These are phyloP conservation scores for Blastobotrys proliferans DNA, from an alignment of 1,139 yeast genomes.

Conservation along the genomic window DNA sequence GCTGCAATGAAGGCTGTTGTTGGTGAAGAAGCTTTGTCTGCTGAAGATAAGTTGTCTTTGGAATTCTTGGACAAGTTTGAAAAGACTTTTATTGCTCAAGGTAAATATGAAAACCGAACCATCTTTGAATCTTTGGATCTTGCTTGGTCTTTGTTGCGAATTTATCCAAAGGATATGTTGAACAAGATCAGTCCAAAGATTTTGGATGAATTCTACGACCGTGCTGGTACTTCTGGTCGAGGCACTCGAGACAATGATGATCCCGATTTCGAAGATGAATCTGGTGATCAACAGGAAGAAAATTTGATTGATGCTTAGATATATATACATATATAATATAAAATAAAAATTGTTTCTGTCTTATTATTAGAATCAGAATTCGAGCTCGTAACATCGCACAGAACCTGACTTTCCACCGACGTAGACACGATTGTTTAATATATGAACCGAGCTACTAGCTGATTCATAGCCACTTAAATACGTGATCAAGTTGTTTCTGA, in stretches of 20 bases:
- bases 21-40: constrained; percentile 98
- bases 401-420: constrained; percentile 17
- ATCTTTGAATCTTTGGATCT: constrained; percentile 93
- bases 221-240: constrained; percentile 44
- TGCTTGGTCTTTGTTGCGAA: constrained; percentile 97
- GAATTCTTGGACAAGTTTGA: constrained; percentile 98
- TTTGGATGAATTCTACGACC: constrained; percentile 88
- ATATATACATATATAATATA: background rate
- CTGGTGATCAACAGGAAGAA: constrained; percentile 31
- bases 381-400: constrained; percentile 1
- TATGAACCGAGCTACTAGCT: background rate
- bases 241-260: constrained; percentile 39
- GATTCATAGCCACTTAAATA: constrained; percentile 5
- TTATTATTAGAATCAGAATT: background rate
- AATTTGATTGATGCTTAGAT: constrained; percentile 51
- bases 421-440: constrained; percentile 9
- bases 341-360: background rate
- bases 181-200: constrained; percentile 98
- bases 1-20: constrained; percentile 99
- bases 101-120: constrained; percentile 92
- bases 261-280: constrained; percentile 37
- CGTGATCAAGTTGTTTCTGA: background rate
- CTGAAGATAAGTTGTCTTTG: constrained; percentile 93
- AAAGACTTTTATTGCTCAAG: constrained; percentile 90
- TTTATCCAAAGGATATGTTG: constrained; percentile 97